Evolutionary conservation across 768 basidiomycete species (phyloP).

Genomic region (Cubamyces sp.): DNA sequence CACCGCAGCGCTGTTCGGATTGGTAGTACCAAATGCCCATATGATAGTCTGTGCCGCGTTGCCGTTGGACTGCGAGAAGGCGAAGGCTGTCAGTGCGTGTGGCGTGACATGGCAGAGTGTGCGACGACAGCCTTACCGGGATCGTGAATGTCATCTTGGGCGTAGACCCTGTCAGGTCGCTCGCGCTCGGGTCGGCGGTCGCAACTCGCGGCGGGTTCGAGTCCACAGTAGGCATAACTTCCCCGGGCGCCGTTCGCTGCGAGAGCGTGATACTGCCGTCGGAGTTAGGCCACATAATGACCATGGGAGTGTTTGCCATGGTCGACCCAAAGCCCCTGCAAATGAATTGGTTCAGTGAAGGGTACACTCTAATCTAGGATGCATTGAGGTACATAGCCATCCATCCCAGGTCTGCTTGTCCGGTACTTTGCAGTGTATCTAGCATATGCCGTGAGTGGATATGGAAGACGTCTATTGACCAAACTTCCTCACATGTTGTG

Average conservation of each 20-base stretch:
- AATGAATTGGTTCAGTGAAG: background rate
- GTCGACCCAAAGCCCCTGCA: conserved; percentile 59
- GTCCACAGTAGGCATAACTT: conserved; percentile 62
- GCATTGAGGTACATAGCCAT: conserved; percentile 56
- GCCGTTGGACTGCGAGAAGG: conserved; percentile 42
- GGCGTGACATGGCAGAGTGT: background rate
- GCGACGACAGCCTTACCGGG: conserved; percentile 40
- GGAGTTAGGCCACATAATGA: conserved; percentile 72
- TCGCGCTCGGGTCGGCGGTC: conserved; percentile 37
- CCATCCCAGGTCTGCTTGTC: conserved; percentile 50
- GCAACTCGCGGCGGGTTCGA: conserved; percentile 56
- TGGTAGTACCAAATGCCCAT: conserved; percentile 57
- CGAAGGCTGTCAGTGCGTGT: conserved; percentile 8
- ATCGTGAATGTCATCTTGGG: conserved; percentile 56
- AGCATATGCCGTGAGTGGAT: background rate
- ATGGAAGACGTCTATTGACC: background rate
- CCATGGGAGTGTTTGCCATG: conserved; percentile 66
- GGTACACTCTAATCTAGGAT: background rate
- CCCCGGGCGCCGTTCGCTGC: conserved; percentile 56
- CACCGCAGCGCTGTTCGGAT: conserved; percentile 49
- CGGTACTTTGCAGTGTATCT: conserved; percentile 56
- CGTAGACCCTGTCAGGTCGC: conserved; percentile 43
- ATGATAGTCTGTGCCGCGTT: conserved; percentile 52
- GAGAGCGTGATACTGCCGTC: conserved; percentile 67
- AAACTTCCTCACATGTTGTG: conserved; percentile 24